Base-by-base conservation (phyloP, 2,329 filamentous ascomycete species). In the Sarocladiaceae sp. region DNA sequence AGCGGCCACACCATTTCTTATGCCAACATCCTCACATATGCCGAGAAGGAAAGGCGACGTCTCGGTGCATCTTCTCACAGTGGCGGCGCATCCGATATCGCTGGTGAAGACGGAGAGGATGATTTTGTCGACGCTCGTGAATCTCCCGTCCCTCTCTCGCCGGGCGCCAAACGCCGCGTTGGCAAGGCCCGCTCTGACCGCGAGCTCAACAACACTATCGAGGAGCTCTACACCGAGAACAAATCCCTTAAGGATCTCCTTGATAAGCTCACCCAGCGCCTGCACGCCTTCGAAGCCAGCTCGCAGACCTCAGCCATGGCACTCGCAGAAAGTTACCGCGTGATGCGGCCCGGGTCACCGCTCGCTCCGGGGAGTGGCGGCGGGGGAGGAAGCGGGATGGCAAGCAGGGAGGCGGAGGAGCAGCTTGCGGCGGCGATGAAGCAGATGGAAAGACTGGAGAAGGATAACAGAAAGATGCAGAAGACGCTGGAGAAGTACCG, bases 281-380 rank as follows among this genome's bases (percentile, higher is more conserved):
- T 98, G n/a, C 86, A 93, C 55, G 85, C 89, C 50, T 98, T 95
- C 67, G 91, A 98, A 64, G 83, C 88, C 31, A 90, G 88, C 55
- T 88, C 89, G 0, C 93, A 97, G 64, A 88, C 83, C 50, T 90
- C 85, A 29, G 87, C 85, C 44, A 78, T 90, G 65, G 88, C 88
- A 3, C 75, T 97, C 26, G 87, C 90, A 12, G 88, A 96, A 60
- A 95, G 88, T 53, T 82, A 81, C 59, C 70, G 79, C n/a, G 61
- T 83, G 5, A 75, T 79, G 64, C 68, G 74, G 12, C 76, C 78
- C 1, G 69, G 70, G 4, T 81, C 77, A 29, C 78, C 78, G 2
- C 54, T 61, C 50, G 50, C 70, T 32, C 40, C 52, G 33, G 43
- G 46, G 39, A 55, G 54, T 16, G 44, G 47, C 15, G 48, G 51